Base-by-base conservation (phyloP, 2,329 filamentous ascomycete genomes). In the Exserohilum rostratum region DNA sequence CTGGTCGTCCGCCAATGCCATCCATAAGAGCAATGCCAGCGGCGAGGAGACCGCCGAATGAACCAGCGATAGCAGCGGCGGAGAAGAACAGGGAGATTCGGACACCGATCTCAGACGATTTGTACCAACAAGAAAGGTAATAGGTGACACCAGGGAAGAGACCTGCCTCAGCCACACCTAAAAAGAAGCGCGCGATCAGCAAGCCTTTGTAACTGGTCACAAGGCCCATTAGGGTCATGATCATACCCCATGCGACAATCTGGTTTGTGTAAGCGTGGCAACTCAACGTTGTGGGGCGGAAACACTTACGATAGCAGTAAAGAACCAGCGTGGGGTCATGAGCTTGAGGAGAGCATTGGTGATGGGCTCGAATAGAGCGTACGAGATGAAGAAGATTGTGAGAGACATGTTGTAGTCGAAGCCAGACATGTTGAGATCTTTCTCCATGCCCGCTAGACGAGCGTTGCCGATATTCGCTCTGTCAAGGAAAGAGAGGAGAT, bases 51-150 rank as follows among this genome's bases (percentile, higher is more conserved):
- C 85, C 84, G 6, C 82, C 83, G 65, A 87, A 87, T 0, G 85
- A 84, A 27, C 83, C 83, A 0, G 85, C 83, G 7, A 86, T 72
- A 5, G 82, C 80, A 2, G 82, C 82, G 12, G 83, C 83, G 34
- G 79, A 83, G 67, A 83, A 87, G 67, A 87, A 87, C 9, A 87
- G 73, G 2, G 83, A 82, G 50, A 86, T 80, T 6, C 84, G 76
- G 30, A 81, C 83, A 40, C 85, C 83, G 49, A 81, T 76, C 64
- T 87, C 84, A 34, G 84, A 80, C n/a, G 82, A 76, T 50, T 81
- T 83, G 59, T 87, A 87, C 83, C 85, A 87, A 77, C 85, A 85
- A 1, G 83, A 85, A 13, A 87, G 79, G 55, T 85, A 82, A 64
- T 83, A 85, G n/a, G 82, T 65, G 5, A 71, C 67, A n/a, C 71